phyloP scores from a whole-genome alignment of 164 flowering plant species.

The Macadamia integrifolia region DNA sequence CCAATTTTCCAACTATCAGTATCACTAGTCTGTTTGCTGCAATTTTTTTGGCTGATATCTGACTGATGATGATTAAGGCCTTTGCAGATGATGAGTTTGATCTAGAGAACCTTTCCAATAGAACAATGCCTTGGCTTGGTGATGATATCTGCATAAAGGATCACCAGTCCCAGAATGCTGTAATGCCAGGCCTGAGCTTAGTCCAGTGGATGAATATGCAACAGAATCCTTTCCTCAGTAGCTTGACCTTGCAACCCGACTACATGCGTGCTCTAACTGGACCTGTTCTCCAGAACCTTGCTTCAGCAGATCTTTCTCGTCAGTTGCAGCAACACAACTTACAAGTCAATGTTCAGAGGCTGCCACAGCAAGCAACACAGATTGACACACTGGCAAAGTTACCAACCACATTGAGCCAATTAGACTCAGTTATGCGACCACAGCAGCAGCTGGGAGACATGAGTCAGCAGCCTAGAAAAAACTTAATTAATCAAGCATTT shows the following conservation, averaged over 20 bases:
- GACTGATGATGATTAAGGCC: neutral
- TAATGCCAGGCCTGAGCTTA: constrained; percentile 67
- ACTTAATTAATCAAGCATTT: constrained; percentile 40
- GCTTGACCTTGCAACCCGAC: constrained; percentile 56
- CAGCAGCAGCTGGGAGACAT: constrained; percentile 60
- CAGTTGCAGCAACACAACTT: constrained; percentile 62
- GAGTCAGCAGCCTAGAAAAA: constrained; percentile 53
- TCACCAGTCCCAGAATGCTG: constrained; percentile 37
- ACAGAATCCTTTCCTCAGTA: constrained; percentile 51
- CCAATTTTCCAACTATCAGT: too few relatives aligned
- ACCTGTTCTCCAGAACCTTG: constrained; percentile 44
- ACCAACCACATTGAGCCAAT: constrained; percentile 35
- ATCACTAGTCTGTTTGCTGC: neutral
- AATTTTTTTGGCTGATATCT: neutral
- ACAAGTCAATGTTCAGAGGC: constrained; percentile 52
- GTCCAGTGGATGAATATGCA: constrained; percentile 98
- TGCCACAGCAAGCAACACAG: constrained; percentile 53
- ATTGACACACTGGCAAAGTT: constrained; percentile 57
- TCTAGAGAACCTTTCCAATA: constrained; percentile 62
- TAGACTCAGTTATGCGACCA: constrained; percentile 42
- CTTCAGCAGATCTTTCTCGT: constrained; percentile 61
- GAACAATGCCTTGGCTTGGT: constrained; percentile 90
- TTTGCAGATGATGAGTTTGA: constrained; percentile 78
- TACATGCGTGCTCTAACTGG: constrained; percentile 45
- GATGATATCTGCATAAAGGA: constrained; percentile 72